These are phyloP conservation scores for Apiospora pterosperma DNA, from an alignment of 2,329 filamentous ascomycete species.

Conservation along the genomic window DNA sequence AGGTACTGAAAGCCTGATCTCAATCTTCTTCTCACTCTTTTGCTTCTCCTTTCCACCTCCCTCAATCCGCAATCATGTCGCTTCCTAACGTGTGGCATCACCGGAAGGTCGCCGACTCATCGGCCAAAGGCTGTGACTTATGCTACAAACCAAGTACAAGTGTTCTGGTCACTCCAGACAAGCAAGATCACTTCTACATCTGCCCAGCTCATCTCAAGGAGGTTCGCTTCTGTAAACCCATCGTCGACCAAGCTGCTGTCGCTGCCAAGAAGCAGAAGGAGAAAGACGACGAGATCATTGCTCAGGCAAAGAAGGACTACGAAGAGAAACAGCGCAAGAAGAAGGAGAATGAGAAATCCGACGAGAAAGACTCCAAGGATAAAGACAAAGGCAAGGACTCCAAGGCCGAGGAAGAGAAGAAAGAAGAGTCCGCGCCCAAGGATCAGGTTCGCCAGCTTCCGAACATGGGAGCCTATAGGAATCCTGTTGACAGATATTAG, in stretches of 20 bases:
- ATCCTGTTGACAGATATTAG: background rate
- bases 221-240: slow-evolving; percentile 72
- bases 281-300: slow-evolving; percentile 56
- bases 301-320: slow-evolving; percentile 71
- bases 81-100: slow-evolving; percentile 81
- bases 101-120: slow-evolving; percentile 80
- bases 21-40: background rate
- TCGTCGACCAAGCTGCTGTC: slow-evolving; percentile 64
- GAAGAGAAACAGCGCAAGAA: slow-evolving; percentile 69
- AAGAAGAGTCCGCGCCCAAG: slow-evolving; percentile 26
- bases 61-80: slow-evolving; percentile 34
- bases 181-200: slow-evolving; percentile 86
- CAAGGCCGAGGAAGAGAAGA: slow-evolving; percentile 30
- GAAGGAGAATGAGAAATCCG: slow-evolving; percentile 52
- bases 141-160: slow-evolving; percentile 87
- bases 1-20: background rate
- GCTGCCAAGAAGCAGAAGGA: slow-evolving; percentile 65
- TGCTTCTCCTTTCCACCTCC: background rate
- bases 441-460: slow-evolving; percentile 20
- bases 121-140: slow-evolving; percentile 80
- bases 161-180: slow-evolving; percentile 84
- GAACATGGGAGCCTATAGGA: background rate
- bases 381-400: slow-evolving; percentile 21
- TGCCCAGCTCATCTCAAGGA: slow-evolving; percentile 83
- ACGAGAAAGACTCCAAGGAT: slow-evolving; percentile 41